These are phyloP conservation scores for Aspergillus ochraceoroseus DNA, from an alignment of 2,329 filamentous ascomycete species.

Conservation along the genomic window DNA sequence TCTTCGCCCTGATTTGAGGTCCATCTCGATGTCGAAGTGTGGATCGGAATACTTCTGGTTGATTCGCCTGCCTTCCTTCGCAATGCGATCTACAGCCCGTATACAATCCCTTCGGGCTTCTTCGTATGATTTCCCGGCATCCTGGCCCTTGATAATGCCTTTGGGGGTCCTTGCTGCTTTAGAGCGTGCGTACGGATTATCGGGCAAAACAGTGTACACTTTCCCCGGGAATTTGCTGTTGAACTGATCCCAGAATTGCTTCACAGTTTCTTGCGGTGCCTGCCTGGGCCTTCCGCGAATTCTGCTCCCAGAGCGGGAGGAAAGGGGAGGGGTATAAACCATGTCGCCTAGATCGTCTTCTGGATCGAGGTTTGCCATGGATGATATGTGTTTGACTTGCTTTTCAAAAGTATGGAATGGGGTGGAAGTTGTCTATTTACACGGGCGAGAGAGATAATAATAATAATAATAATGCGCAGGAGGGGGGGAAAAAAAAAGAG, in stretches of 20 bases:
- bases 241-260: conserved; percentile 70
- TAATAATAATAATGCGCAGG: too few relatives aligned
- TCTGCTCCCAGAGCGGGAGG: conserved; percentile 33
- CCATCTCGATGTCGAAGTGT: conserved; percentile 79
- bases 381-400: too few relatives aligned
- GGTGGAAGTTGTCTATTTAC: too few relatives aligned
- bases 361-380: conserved; percentile 8
- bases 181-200: conserved; percentile 60
- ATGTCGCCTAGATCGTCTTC: conserved; percentile 27
- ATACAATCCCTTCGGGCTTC: conserved; percentile 65
- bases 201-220: conserved; percentile 65
- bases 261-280: conserved; percentile 62
- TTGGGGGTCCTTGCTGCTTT: conserved; percentile 54
- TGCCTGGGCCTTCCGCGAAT: conserved; percentile 43
- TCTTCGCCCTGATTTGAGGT: conserved; percentile 57
- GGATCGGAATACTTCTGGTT: conserved; percentile 83
- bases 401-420: not conserved
- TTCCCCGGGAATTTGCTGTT: conserved; percentile 67
- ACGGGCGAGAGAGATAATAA: too few relatives aligned
- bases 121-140: conserved; percentile 64
- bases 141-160: conserved; percentile 52
- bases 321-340: conserved; percentile 24
- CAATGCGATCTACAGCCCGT: conserved; percentile 55
- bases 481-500: too few relatives aligned
- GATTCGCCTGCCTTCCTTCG: conserved; percentile 62